Evolutionary conservation across 768 basidiomycete species (phyloP).

Genomic region (Suillus tomentosus): DNA sequence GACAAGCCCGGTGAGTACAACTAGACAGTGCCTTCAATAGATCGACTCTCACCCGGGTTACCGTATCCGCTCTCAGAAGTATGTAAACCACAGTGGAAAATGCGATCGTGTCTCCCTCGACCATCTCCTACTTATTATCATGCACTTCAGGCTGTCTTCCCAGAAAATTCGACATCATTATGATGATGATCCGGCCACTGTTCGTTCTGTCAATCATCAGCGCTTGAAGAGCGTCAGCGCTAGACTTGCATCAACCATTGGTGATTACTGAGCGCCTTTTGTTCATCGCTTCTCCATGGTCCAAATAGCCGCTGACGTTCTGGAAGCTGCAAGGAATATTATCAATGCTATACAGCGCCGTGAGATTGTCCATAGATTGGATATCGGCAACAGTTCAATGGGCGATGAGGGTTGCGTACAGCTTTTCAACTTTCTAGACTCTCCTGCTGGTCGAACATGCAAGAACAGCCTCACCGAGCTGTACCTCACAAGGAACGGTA

Average conservation of each 20-base stretch:
- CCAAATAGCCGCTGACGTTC: neutral
- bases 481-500: constrained; percentile 55
- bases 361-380: constrained; percentile 51
- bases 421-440: constrained; percentile 56
- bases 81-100: neutral
- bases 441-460: constrained; percentile 46
- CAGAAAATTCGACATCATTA: constrained; percentile 29
- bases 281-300: neutral
- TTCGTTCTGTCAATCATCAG: constrained; percentile 26
- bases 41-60: constrained; percentile 1
- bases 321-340: constrained; percentile 52
- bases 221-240: constrained; percentile 30
- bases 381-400: constrained; percentile 57
- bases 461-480: constrained; percentile 49
- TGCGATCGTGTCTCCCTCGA: neutral
- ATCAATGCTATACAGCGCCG: constrained; percentile 48
- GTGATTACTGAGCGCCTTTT: constrained; percentile 21
- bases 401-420: constrained; percentile 57
- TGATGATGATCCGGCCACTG: constrained; percentile 30
- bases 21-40: neutral
- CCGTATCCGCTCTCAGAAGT: neutral
- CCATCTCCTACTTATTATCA: constrained; percentile 6
- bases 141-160: constrained; percentile 29
- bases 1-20: neutral
- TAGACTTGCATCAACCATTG: constrained; percentile 31